Evolutionary conservation across 306 rosid genomes (phyloP), one percentile per base, ranked within the genome.

Genomic region (Dalbergia cochinchinensis): DNA sequence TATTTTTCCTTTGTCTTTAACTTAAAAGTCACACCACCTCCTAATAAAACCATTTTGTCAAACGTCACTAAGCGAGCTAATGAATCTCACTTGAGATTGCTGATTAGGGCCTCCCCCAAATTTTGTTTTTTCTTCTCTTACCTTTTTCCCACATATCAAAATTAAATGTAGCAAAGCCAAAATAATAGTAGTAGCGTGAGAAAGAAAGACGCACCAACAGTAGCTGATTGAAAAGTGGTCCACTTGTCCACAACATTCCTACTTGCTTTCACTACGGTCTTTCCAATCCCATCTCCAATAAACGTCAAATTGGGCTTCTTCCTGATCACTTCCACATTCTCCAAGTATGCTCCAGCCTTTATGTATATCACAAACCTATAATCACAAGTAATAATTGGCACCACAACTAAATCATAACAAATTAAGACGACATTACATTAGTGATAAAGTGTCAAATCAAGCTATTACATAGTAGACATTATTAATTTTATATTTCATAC

Each of bases 171-270:
- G 47, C 47, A 42, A 42, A 37, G n/a, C 53, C 42, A 55, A 66
- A 69, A 26, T 1, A 41, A 5, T 0, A 69, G 37, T 26, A 15
- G 14, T 1, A 33, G 19, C 41, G 19, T 6, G 16, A 72, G 35
- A 35, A 26, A 62, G 55, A 44, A 80, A 63, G 6, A 86, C 91
- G 64, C 11, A 91, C 98, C 98, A 45, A 94, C 91, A 11, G 98
- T 94, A 73, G 98, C 98, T 5, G 98, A 94, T 44, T 87, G 95
- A 73, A 94, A 94, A 71, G 98, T 94, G 50, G 97, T 94, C 97
- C 92, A 94, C 14, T 95, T 94, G 11, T 90, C 98, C 7, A 89
- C 89, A 18, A 90, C 95, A 60, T 89, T 94, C 83, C 98, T 78
- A 58, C 85, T 76, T 15, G 69, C 95, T 76, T 94, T 94, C 77